These are phyloP conservation scores for Lentinus tigrinus DNA, from an alignment of 768 basidiomycete species.

Conservation along the genomic window DNA sequence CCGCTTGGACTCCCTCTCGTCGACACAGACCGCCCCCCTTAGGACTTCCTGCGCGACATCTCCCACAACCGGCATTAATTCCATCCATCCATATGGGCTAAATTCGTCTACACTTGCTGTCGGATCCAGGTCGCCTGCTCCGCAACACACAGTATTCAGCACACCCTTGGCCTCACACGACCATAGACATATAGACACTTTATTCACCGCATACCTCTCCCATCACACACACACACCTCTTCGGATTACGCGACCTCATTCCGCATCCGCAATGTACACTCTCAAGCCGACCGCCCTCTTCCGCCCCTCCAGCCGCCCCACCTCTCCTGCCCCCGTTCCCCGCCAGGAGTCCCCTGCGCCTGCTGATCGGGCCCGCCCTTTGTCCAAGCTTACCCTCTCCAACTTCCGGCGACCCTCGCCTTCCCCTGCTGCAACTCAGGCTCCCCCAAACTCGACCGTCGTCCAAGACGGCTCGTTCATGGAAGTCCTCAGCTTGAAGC, in stretches of 20 bases:
- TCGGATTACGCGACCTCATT: conserved; percentile 24
- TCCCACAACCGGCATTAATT: conserved; percentile 21
- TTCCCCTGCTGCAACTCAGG: conserved; percentile 36
- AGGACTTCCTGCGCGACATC: conserved; percentile 34
- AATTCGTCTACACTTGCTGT: conserved; percentile 24
- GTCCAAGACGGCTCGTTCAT: conserved; percentile 81
- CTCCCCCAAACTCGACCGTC: conserved; percentile 38
- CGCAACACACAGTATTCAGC: conserved; percentile 31
- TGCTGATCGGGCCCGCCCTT: conserved; percentile 49
- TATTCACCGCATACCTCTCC: neutral
- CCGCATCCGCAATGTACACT: conserved; percentile 46
- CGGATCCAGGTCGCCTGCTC: conserved; percentile 43
- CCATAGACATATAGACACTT: conserved; percentile 13
- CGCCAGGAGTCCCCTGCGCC: conserved; percentile 37
- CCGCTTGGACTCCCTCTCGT: conserved; percentile 57
- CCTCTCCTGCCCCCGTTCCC: conserved; percentile 53
- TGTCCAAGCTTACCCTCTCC: conserved; percentile 58
- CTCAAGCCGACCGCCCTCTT: conserved; percentile 69
- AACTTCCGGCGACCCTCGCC: conserved; percentile 59
- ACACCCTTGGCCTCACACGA: conserved; percentile 10
- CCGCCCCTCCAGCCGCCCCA: conserved; percentile 59
- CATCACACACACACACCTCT: conserved; percentile 14
- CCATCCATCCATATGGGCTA: conserved; percentile 39
- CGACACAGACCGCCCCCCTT: conserved; percentile 80
- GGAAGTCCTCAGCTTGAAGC: conserved; percentile 70